phyloP scores from a whole-genome alignment of 1,284 basidiomycete species.

The Takashimella tepidaria region DNA sequence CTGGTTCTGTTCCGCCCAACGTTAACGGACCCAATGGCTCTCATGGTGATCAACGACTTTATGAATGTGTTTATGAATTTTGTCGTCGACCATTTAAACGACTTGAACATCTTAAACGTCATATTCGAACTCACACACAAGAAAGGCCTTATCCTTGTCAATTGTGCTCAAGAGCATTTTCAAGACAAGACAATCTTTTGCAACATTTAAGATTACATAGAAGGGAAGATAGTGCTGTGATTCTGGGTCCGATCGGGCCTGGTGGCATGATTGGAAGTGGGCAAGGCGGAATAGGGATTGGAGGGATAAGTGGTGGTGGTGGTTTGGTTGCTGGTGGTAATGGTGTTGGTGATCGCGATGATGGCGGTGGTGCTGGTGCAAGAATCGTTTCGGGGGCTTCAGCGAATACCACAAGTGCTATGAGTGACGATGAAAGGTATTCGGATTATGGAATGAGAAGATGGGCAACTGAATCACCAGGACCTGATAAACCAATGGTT shows the following conservation, averaged over 20 bases:
- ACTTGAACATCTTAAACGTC: conserved; percentile 79
- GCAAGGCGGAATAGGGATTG: neutral
- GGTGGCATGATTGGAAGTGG: too few relatives aligned
- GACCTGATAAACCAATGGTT: neutral
- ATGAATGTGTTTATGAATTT: conserved; percentile 21
- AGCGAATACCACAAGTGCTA: too few relatives aligned
- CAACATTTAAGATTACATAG: conserved; percentile 75
- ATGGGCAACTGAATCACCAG: neutral
- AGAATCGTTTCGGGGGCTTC: neutral
- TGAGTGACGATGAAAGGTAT: neutral
- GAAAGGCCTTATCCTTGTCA: conserved; percentile 73
- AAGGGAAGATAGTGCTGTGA: conserved; percentile 22
- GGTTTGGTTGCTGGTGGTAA: neutral
- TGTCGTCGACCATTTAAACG: conserved; percentile 81
- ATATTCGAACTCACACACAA: conserved; percentile 82
- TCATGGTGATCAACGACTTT: conserved; percentile 17
- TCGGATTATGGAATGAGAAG: neutral
- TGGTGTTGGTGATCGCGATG: too few relatives aligned
- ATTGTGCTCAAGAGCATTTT: conserved; percentile 70
- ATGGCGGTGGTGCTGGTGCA: neutral
- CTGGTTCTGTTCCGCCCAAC: neutral
- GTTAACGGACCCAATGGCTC: too few relatives aligned
- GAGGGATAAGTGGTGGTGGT: neutral
- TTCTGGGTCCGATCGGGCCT: neutral
- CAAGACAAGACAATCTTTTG: conserved; percentile 74